These are phyloP conservation scores for Blastomyces emzantsi DNA, from an alignment of 2,329 filamentous ascomycete genomes.

Conservation along the genomic window DNA sequence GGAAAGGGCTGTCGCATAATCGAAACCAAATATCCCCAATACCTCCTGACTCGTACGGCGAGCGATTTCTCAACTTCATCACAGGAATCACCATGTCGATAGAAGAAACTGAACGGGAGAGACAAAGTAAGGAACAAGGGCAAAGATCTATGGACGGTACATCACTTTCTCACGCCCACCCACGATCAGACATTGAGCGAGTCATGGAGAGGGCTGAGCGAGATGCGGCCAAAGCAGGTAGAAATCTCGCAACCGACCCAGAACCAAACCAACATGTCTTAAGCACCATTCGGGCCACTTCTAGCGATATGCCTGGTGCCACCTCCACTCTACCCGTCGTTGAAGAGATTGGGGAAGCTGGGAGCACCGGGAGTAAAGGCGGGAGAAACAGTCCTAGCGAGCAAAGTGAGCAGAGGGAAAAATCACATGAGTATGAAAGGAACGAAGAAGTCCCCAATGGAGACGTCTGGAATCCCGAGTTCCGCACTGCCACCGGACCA, in stretches of 20 bases:
- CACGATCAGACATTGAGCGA: conserved; percentile 40
- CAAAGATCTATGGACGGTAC: conserved; percentile 24
- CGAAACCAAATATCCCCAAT: conserved; percentile 86
- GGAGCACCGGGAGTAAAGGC: conserved; percentile 36
- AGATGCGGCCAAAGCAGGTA: conserved; percentile 39
- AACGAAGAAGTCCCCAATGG: conserved; percentile 1
- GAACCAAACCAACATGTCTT: conserved; percentile 56
- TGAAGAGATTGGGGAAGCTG: conserved; percentile 75
- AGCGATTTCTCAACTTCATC: conserved; percentile 90
- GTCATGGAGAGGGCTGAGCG: conserved; percentile 53
- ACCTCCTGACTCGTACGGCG: conserved; percentile 80
- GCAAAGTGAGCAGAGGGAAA: background rate
- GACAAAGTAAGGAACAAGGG: conserved; percentile 20
- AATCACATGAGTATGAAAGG: conserved; percentile 5
- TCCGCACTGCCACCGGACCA: conserved; percentile 13
- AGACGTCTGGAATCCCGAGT: conserved; percentile 11
- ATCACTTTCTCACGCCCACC: conserved; percentile 20
- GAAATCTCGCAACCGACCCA: conserved; percentile 38
- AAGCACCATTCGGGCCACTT: conserved; percentile 48
- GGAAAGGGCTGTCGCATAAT: conserved; percentile 83
- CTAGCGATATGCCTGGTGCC: conserved; percentile 46
- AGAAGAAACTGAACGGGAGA: conserved; percentile 63
- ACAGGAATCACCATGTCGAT: conserved; percentile 80
- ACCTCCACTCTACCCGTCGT: conserved; percentile 67
- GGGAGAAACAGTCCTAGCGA: conserved; percentile 10